Evolutionary conservation across 2,329 filamentous ascomycete genomes (phyloP), one percentile per base, ranked within the genome.

Genomic region (Exserohilum rostratum): DNA sequence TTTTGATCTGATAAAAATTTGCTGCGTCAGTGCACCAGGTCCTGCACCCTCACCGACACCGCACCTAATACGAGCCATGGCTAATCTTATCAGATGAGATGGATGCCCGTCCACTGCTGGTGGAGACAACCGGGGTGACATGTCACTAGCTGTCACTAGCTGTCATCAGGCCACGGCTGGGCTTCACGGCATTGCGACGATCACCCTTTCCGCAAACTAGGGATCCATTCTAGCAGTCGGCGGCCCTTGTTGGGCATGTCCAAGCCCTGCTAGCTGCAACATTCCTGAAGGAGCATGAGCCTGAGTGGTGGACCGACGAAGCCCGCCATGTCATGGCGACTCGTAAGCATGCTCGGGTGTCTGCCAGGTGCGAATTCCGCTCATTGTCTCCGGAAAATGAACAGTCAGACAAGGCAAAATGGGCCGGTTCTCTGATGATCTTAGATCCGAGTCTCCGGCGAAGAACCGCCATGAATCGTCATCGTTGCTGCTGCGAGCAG

Each of bases 361-460:
- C 44, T 29, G 38, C 48, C 56, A 38, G 18, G 27, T 27, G 46
- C n/a, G 46, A 53, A 35, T 50, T 45, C 33, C 51, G 38, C 52
- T 35, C 30, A 6, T n/a, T 53, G 46, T 38, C 37, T 55, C 43
- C 49, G 34, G 45, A 42, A 44, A 40, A 33, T 34, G 30, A 52
- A 31, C 10, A 48, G 49, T 49, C 53, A 51, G 48, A 53, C 52
- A 4, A 53, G 37, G 22, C 31, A 53, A 53, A 22, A 40, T 20
- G 35, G n/a, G 39, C 35, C 53, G 38, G 17, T 29, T 18, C 22
- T 12, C 38, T 47, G 37, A 46, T 57, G 22, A 6, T 34, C 40
- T 69, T 69, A 72, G 70, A 72, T 72, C 71, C 70, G 70, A 73
- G 61, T 33, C 65, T 72, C 72, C 68, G 63, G 70, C 70, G 70